These are phyloP conservation scores for Saksenaea oblongispora DNA, from an alignment of 371 early-diverging fungal genomes.

Conservation along the genomic window DNA sequence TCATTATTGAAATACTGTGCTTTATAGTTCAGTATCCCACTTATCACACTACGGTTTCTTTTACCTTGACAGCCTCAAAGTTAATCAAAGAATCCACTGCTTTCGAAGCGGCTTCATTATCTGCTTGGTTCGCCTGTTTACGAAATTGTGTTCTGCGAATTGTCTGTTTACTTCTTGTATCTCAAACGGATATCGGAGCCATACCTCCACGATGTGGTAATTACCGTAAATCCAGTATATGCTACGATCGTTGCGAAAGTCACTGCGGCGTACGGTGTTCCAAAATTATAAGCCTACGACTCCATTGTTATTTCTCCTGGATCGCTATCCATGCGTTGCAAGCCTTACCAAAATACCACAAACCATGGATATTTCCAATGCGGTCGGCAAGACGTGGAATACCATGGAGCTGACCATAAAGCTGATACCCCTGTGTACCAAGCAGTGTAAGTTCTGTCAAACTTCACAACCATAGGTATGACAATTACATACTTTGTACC, in stretches of 20 bases:
- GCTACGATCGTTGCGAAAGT: constrained; percentile 84
- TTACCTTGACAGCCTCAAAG: constrained; percentile 91
- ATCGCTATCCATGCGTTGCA: background rate
- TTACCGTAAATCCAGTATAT: constrained; percentile 88
- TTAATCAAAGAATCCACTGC: constrained; percentile 94
- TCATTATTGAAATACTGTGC: constrained; percentile 89
- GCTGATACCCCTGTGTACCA: constrained; percentile 78
- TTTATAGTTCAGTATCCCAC: background rate
- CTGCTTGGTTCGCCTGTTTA: constrained; percentile 89
- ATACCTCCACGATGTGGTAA: constrained; percentile 82
- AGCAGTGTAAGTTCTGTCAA: background rate
- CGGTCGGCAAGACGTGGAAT: constrained; percentile 92
- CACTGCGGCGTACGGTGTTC: constrained; percentile 81
- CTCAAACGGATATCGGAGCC: background rate
- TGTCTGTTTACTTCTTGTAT: background rate
- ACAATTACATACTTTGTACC: constrained; percentile 81
- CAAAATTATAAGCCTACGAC: constrained; percentile 78
- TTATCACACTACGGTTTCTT: background rate
- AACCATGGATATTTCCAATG: constrained; percentile 93
- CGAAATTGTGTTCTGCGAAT: constrained; percentile 76
- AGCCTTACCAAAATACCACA: constrained; percentile 80
- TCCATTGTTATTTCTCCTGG: background rate
- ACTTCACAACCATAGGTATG: background rate
- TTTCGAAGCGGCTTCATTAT: constrained; percentile 89
- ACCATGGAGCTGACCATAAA: constrained; percentile 91